phyloP scores from a whole-genome alignment of 129 eudicot species.

The Rutidosis leptorrhynchoides region DNA sequence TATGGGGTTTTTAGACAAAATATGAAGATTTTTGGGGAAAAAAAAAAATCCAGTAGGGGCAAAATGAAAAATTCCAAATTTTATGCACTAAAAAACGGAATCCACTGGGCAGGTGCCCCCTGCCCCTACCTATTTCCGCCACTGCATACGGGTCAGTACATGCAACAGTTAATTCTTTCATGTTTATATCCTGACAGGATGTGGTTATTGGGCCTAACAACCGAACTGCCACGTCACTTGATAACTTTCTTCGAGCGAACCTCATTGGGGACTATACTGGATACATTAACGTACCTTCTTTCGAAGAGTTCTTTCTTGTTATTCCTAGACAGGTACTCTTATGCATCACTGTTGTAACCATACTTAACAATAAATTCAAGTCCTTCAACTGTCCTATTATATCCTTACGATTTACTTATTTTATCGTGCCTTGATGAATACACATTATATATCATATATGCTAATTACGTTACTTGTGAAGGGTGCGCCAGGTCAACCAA shows the following conservation, averaged over 20 bases:
- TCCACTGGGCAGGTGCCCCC: too few species aligned
- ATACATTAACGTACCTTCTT: conserved; percentile 72
- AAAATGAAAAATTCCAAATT: too few species aligned
- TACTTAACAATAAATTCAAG: not conserved
- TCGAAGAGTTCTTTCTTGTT: conserved; percentile 77
- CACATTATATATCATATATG: conserved; percentile 10
- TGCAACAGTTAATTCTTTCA: not conserved
- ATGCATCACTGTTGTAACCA: not conserved
- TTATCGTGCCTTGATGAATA: conserved; percentile 5
- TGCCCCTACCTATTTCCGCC: too few species aligned
- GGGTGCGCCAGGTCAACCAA: conserved; percentile 86
- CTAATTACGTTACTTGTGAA: too few species aligned
- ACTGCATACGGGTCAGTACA: not conserved
- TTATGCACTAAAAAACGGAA: too few species aligned
- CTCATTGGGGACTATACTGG: conserved; percentile 85
- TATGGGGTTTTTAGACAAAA: too few species aligned
- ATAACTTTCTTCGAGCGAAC: conserved; percentile 71
- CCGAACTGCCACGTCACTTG: conserved; percentile 66
- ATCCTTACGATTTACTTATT: not conserved
- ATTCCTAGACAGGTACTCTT: conserved; percentile 78
- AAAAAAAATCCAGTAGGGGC: too few species aligned
- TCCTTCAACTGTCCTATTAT: not conserved
- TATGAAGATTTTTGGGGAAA: too few species aligned
- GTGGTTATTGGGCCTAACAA: conserved; percentile 76
- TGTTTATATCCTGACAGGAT: conserved; percentile 45